Conservation (phyloP, 306 rosid species). For the Datisca glomerata region DNA sequence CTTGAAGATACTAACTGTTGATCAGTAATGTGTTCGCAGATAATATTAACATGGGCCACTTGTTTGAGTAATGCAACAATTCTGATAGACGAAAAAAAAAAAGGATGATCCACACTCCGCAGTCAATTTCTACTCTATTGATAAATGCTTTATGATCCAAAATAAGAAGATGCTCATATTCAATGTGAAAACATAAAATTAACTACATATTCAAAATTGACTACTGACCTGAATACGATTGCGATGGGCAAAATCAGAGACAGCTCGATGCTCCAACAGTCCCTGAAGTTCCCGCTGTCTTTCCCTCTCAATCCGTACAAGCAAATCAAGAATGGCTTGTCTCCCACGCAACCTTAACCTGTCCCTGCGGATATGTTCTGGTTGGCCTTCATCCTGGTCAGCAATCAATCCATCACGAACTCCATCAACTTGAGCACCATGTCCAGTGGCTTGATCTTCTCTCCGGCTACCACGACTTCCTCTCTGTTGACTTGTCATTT, state of each 20-base stretch:
- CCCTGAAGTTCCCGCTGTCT: constrained; percentile 91
- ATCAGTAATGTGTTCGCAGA: too few relatives aligned
- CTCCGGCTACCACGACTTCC: constrained; percentile 75
- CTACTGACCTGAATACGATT: constrained; percentile 94
- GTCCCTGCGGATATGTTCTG: constrained; percentile 83
- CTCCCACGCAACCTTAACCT: constrained; percentile 88
- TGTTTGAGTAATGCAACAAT: too few relatives aligned
- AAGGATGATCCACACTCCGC: too few relatives aligned
- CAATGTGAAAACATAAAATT: too few relatives aligned
- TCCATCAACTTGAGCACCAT: constrained; percentile 36
- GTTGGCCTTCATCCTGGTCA: constrained; percentile 82
- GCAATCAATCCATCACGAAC: constrained; percentile 34
- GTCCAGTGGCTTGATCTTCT: constrained; percentile 46
- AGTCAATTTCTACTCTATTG: too few relatives aligned
- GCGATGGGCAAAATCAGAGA: constrained; percentile 98
- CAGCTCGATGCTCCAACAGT: constrained; percentile 93
- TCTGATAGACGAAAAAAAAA: too few relatives aligned
- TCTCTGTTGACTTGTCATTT: constrained; percentile 94
- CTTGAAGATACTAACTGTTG: too few relatives aligned
- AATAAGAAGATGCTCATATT: too few relatives aligned
- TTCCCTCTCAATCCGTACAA: constrained; percentile 86
- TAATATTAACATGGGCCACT: too few relatives aligned
- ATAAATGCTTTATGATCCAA: too few relatives aligned
- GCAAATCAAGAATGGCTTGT: constrained; percentile 89
- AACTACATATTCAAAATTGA: constrained; percentile 1